Evolutionary conservation across 2,329 filamentous ascomycete species (phyloP).

Genomic region (Diplodia corticola): DNA sequence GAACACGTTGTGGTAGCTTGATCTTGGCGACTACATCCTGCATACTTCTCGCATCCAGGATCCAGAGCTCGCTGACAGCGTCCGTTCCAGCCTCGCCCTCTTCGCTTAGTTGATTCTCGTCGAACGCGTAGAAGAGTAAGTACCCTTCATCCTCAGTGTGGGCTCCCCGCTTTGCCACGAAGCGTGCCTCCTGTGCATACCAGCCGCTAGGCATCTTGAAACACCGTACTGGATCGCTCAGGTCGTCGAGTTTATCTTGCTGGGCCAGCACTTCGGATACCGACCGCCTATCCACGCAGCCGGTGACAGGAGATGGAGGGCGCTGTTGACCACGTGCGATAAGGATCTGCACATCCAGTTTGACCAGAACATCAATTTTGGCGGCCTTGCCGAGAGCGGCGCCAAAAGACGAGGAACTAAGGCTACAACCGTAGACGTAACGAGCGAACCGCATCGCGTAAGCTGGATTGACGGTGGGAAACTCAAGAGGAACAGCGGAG

Average conservation of each 20-base stretch:
- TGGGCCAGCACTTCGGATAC: slow-evolving; percentile 55
- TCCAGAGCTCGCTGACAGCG: slow-evolving; percentile 63
- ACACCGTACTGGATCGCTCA: slow-evolving; percentile 58
- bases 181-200: slow-evolving; percentile 68
- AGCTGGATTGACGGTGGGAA: slow-evolving; percentile 60
- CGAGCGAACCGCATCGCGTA: slow-evolving; percentile 58
- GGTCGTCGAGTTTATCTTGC: slow-evolving; percentile 26
- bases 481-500: slow-evolving; percentile 66
- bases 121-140: slow-evolving; percentile 68
- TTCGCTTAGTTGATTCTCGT: slow-evolving; percentile 63
- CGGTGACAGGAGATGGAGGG: slow-evolving; percentile 54
- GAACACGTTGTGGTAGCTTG: slow-evolving; percentile 64
- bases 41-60: slow-evolving; percentile 66
- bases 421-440: slow-evolving; percentile 69
- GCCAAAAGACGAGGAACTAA: slow-evolving; percentile 57
- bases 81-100: slow-evolving; percentile 46
- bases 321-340: slow-evolving; percentile 54
- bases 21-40: slow-evolving; percentile 59
- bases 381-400: slow-evolving; percentile 63
- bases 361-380: slow-evolving; percentile 66
- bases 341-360: slow-evolving; percentile 58
- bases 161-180: slow-evolving; percentile 53
- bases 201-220: slow-evolving; percentile 62
- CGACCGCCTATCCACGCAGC: slow-evolving; percentile 61
- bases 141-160: slow-evolving; percentile 65